phyloP scores from a whole-genome alignment of 2,329 filamentous ascomycete species.

The Curvularia sp. region DNA sequence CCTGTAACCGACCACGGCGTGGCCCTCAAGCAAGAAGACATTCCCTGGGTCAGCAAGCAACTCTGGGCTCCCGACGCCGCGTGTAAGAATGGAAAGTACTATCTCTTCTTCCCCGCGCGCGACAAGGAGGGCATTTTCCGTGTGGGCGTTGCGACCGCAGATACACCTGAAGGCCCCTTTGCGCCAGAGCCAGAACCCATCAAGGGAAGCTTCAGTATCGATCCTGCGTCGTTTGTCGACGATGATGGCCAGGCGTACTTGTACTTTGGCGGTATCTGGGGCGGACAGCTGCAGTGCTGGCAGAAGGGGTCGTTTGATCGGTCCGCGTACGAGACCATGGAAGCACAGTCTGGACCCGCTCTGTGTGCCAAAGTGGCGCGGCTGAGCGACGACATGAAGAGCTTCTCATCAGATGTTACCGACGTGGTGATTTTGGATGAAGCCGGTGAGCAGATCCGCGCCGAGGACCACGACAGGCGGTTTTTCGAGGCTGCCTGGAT shows the following conservation, averaged over 20 bases:
- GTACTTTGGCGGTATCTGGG: constrained; percentile 83
- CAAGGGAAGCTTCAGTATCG: constrained; percentile 74
- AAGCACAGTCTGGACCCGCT: constrained; percentile 55
- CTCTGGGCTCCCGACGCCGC: constrained; percentile 83
- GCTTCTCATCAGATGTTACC: constrained; percentile 62
- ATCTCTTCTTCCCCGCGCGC: constrained; percentile 78
- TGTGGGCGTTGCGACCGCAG: constrained; percentile 73
- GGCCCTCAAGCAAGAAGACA: constrained; percentile 67
- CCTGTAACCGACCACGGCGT: constrained; percentile 76
- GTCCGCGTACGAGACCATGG: constrained; percentile 34
- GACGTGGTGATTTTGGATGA: constrained; percentile 72
- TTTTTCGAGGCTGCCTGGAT: constrained; percentile 86
- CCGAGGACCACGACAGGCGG: constrained; percentile 73
- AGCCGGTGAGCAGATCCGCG: constrained; percentile 59
- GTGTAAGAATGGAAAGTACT: constrained; percentile 72
- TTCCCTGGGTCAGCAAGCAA: constrained; percentile 80
- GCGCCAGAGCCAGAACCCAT: constrained; percentile 69
- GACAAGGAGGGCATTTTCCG: constrained; percentile 74
- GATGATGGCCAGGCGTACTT: constrained; percentile 69
- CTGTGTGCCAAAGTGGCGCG: constrained; percentile 71
- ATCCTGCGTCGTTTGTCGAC: constrained; percentile 78
- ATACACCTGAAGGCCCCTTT: constrained; percentile 74
- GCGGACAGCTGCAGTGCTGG: constrained; percentile 82
- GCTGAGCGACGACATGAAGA: constrained; percentile 70
- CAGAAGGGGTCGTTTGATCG: constrained; percentile 64